These are phyloP conservation scores for Parvularia atlantis DNA, from an alignment of 78 protist species.

Conservation along the genomic window DNA sequence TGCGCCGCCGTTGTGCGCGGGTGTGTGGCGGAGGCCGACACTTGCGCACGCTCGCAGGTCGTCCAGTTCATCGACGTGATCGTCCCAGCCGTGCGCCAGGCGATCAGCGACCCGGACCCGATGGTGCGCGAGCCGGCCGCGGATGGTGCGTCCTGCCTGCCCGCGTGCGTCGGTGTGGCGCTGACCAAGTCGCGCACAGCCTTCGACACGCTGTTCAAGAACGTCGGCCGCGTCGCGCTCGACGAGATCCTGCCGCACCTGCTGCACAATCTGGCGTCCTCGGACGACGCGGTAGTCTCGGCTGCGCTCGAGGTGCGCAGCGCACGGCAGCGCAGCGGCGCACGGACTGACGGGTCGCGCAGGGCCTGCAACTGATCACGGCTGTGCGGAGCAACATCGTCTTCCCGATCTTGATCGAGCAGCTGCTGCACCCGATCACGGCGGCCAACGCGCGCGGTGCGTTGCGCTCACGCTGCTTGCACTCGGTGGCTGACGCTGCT, in stretches of 20 bases:
- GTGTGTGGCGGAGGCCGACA: too few relatives aligned
- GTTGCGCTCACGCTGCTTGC: too few relatives aligned
- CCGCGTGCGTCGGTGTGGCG: too few relatives aligned
- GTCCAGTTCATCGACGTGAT: conserved; percentile 24
- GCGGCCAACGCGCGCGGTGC: conserved; percentile 20
- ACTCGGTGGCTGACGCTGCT: too few relatives aligned
- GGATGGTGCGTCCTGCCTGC: too few relatives aligned
- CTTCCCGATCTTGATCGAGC: conserved; percentile 45
- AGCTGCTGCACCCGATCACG: conserved; percentile 1
- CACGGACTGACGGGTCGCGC: too few relatives aligned
- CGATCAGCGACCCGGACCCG: conserved; percentile 63
- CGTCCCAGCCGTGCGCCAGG: conserved; percentile 49
- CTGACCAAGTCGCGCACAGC: not conserved
- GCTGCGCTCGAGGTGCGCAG: too few relatives aligned
- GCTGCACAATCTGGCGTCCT: conserved; percentile 3
- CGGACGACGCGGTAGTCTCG: not conserved
- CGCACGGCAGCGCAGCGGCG: too few relatives aligned
- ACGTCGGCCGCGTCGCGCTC: conserved; percentile 30
- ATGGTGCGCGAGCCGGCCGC: conserved; percentile 70
- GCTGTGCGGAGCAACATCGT: conserved; percentile 23
- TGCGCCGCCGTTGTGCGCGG: too few relatives aligned
- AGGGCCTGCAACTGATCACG: conserved; percentile 64
- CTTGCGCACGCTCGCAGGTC: conserved; percentile 1
- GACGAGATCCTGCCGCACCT: conserved; percentile 62
- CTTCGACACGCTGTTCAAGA: conserved; percentile 35